phyloP scores from a whole-genome alignment of 441 rosid genomes.

The Pelargonium citronellum region DNA sequence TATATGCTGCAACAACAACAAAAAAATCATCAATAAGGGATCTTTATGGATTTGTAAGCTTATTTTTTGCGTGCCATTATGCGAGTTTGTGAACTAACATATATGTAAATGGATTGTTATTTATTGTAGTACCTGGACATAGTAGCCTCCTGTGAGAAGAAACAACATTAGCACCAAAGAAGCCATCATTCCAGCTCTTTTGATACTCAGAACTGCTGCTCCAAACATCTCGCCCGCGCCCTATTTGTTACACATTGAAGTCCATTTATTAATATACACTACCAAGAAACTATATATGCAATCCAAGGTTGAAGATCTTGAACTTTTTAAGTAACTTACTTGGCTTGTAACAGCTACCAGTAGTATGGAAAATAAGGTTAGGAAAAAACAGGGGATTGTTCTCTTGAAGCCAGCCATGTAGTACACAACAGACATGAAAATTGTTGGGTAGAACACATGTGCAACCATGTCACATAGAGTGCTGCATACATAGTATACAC shows the following conservation, averaged over 20 bases:
- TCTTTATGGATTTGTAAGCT: too few relatives aligned
- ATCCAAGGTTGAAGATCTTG: background rate
- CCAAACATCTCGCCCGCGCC: slow-evolving; percentile 93
- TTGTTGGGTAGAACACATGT: slow-evolving; percentile 77
- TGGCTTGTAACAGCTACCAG: slow-evolving; percentile 80
- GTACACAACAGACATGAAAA: slow-evolving; percentile 74
- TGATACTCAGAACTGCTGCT: slow-evolving; percentile 77
- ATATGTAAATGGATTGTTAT: too few relatives aligned
- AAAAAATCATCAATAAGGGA: background rate
- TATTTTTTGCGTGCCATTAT: too few relatives aligned
- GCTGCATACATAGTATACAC: slow-evolving; percentile 81
- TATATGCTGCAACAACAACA: slow-evolving; percentile 58
- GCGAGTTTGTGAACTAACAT: too few relatives aligned
- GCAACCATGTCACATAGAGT: slow-evolving; percentile 95
- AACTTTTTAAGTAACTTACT: slow-evolving; percentile 36
- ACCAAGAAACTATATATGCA: too few relatives aligned
- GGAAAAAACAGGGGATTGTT: slow-evolving; percentile 75
- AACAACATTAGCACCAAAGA: slow-evolving; percentile 82
- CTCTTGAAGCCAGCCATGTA: slow-evolving; percentile 95
- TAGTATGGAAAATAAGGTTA: slow-evolving; percentile 56
- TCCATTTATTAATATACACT: too few relatives aligned
- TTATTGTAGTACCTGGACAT: slow-evolving; percentile 58
- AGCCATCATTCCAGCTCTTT: slow-evolving; percentile 85
- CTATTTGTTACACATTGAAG: slow-evolving; percentile 23
- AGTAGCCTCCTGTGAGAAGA: slow-evolving; percentile 94